Evolutionary conservation across 1,139 yeast genomes (phyloP).

Genomic region (Debaryomyces subglobosus): DNA sequence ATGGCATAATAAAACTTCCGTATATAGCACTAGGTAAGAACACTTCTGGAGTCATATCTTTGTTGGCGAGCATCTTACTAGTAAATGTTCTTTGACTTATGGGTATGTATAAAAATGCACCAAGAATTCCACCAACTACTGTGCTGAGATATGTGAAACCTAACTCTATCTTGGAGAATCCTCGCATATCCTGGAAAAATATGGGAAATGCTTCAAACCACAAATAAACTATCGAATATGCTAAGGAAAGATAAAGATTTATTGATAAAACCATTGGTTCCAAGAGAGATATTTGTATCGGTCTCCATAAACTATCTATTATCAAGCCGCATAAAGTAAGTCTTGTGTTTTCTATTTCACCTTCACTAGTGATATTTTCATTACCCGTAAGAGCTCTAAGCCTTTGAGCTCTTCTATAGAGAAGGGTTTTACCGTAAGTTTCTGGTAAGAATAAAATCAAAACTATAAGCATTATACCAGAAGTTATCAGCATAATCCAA

Average conservation of each 20-base stretch:
- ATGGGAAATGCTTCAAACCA: neutral
- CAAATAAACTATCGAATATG: neutral
- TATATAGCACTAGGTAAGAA: neutral
- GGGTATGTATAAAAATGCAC: neutral
- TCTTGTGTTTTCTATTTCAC: neutral
- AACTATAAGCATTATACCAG: conserved; percentile 29
- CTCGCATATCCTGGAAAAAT: neutral
- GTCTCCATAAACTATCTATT: neutral
- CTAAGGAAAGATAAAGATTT: neutral
- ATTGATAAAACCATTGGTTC: neutral
- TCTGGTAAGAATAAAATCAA: conserved; percentile 38
- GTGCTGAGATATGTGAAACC: conserved; percentile 9
- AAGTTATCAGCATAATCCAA: conserved; percentile 39
- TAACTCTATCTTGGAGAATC: neutral
- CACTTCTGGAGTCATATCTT: neutral
- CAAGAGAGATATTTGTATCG: neutral
- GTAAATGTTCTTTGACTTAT: neutral
- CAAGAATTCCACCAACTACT: neutral
- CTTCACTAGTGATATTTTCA: neutral
- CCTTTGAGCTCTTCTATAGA: conserved; percentile 35
- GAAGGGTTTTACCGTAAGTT: conserved; percentile 35
- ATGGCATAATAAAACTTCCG: neutral
- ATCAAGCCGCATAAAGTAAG: too few species aligned
- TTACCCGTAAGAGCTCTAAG: neutral
- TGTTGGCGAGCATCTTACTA: neutral